phyloP scores from a whole-genome alignment of 2,329 filamentous ascomycete species.

The Periconia sp. region DNA sequence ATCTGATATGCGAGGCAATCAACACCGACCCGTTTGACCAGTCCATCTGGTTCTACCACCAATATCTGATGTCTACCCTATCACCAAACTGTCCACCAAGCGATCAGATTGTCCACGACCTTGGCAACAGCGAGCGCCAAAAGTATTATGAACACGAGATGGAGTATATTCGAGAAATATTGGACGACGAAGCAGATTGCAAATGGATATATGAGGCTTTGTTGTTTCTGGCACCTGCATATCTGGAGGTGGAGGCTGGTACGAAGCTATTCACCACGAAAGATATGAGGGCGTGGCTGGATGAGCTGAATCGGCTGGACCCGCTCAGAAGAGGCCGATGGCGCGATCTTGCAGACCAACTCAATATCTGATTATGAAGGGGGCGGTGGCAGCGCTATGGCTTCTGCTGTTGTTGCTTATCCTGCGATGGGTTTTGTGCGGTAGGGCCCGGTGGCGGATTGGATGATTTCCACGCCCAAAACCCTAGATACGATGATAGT shows the following conservation, averaged over 20 bases:
- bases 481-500: conserved; percentile 27
- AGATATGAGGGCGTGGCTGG: conserved; percentile 58
- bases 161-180: conserved; percentile 69
- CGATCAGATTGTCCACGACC: conserved; percentile 64
- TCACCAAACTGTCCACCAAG: conserved; percentile 54
- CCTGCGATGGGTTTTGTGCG: conserved; percentile 15
- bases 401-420: conserved; percentile 45
- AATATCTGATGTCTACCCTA: conserved; percentile 73
- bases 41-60: conserved; percentile 96
- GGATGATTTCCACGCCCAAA: conserved; percentile 46
- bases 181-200: conserved; percentile 67
- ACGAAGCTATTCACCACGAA: conserved; percentile 45
- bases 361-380: conserved; percentile 39
- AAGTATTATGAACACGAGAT: conserved; percentile 71
- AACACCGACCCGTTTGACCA: conserved; percentile 93
- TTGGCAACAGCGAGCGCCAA: conserved; percentile 63
- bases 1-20: conserved; percentile 73
- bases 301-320: conserved; percentile 69
- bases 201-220: conserved; percentile 92
- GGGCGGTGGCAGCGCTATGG: conserved; percentile 48
- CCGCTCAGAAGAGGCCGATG: conserved; percentile 74
- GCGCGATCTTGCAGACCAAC: conserved; percentile 64
- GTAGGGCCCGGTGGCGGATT: conserved; percentile 42
- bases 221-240: conserved; percentile 71
- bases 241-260: conserved; percentile 51